These are phyloP conservation scores for Solanum hybrid DNA, from an alignment of 305 asterid genomes.

Conservation along the genomic window DNA sequence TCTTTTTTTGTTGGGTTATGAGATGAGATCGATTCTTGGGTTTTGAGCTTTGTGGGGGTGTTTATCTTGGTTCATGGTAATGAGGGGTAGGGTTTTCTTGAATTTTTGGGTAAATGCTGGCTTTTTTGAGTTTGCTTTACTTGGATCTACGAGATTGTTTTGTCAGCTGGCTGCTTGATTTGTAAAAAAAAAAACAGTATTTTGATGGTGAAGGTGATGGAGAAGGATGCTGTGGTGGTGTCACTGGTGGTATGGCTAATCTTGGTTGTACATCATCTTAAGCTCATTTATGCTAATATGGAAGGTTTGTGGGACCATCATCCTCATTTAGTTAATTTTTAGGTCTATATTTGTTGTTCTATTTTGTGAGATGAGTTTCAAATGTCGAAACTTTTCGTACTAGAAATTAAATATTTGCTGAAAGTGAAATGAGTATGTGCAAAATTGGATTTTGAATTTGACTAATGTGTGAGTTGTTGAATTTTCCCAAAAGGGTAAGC, in stretches of 20 bases:
- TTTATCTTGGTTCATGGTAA: constrained; percentile 2
- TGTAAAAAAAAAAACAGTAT: not conserved
- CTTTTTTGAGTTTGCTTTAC: constrained; percentile 17
- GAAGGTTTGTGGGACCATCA: constrained; percentile 41
- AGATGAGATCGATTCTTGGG: not conserved
- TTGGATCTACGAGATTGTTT: constrained; percentile 51
- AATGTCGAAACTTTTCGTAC: not conserved
- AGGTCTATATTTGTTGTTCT: not conserved
- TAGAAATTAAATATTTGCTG: not conserved
- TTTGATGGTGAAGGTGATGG: constrained; percentile 44
- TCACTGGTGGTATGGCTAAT: constrained; percentile 49
- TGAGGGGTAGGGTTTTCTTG: constrained; percentile 28
- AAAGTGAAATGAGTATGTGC: not conserved
- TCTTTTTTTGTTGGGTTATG: not conserved
- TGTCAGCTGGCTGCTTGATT: constrained; percentile 16
- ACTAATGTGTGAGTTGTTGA: not conserved
- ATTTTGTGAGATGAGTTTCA: constrained; percentile 3
- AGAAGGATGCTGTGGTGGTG: constrained; percentile 33
- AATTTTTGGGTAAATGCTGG: constrained; percentile 31
- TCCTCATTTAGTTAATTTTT: not conserved
- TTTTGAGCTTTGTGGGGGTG: constrained; percentile 12
- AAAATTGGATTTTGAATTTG: not conserved
- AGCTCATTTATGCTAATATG: constrained; percentile 65
- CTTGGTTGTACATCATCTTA: constrained; percentile 41
- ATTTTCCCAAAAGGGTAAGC: not conserved